Evolutionary conservation across 2,329 filamentous ascomycete species (phyloP), one percentile per base, ranked within the genome.

Genomic region (Fusarium subtropicale): DNA sequence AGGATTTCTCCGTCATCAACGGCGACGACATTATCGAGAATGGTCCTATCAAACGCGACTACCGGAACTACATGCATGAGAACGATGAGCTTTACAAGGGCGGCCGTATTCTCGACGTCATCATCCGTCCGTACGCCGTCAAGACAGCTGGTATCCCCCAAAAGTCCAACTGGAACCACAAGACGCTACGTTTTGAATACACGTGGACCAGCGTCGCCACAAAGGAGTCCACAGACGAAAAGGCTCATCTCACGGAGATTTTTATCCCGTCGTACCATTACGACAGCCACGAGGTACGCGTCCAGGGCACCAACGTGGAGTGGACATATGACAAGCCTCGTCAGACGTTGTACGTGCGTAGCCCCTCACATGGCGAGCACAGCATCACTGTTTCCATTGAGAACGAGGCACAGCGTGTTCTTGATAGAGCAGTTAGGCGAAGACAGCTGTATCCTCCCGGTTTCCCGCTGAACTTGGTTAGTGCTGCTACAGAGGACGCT

Each of bases 1-100:
- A 82, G 57, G 80, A 82, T 46, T 82, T 82, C 51, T 82, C 81
- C 0, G 69, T 82, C 26, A 72, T 81, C 22, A 81, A 81, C 10
- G 75, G 78, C 22, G 76, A 81, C 55, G 73, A 73, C 1, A 65
- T 71, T 12, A 71, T 74, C 2, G 76, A 76, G 10, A 67, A 76
- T 12, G 64, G 66, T 2, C 72, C 76, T 1, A 69, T 74, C 1
- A 71, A 64, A 5, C 64, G 61, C 6, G 78, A 82, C 50, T 78
- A 79, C 54, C 71, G 77, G n/a, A 80, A 81, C 33, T 33, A 70
- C 7, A 44, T 42, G 0, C 75, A 79, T 47, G 74, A 79, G 5
- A 52, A 71, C 15, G 75, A 81, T 34, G 78, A 80, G 34, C 71
- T 81, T 3, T 82, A 81, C 52, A 74, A 74, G 6, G 81, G 81